Conservation (phyloP, 306 rosid species). For the Cyclanthera cordifolia region DNA sequence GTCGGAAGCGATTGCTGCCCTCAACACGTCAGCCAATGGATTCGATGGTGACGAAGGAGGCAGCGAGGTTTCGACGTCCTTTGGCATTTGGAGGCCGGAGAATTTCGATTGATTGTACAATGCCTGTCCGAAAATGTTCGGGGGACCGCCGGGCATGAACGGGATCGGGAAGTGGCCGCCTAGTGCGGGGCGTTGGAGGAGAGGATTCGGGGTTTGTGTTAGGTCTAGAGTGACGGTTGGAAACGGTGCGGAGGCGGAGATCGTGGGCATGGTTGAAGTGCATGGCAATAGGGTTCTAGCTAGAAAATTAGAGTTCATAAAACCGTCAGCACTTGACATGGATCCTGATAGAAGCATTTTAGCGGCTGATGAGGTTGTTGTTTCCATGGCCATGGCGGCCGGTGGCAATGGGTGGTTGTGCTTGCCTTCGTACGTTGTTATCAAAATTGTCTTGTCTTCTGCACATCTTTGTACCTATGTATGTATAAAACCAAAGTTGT, state of each 20-base stretch:
- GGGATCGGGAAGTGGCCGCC: conserved; percentile 33
- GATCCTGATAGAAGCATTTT: conserved; percentile 68
- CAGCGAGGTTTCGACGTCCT: conserved; percentile 7
- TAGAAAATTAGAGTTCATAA: conserved; percentile 44
- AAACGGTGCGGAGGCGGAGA: conserved; percentile 81
- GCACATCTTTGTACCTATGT: conserved; percentile 81
- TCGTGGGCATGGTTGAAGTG: conserved; percentile 68
- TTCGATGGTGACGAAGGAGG: not conserved
- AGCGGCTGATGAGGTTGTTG: conserved; percentile 66
- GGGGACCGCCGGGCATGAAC: conserved; percentile 27
- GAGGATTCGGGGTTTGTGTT: conserved; percentile 44
- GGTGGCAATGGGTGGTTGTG: conserved; percentile 82
- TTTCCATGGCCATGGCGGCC: conserved; percentile 75
- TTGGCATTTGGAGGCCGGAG: conserved; percentile 57
- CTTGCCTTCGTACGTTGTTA: conserved; percentile 77
- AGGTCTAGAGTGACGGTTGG: conserved; percentile 81
- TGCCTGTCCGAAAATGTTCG: conserved; percentile 44
- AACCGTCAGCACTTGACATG: conserved; percentile 52
- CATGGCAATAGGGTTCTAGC: conserved; percentile 46
- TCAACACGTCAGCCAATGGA: conserved; percentile 5
- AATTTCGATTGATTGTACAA: conserved; percentile 50
- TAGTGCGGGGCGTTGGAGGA: conserved; percentile 27
- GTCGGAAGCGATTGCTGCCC: conserved; percentile 36
- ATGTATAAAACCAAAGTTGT: not conserved
- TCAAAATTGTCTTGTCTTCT: conserved; percentile 47